Evolutionary conservation across 345 rosid genomes (phyloP).

Genomic region (Bruguiera sexangula): DNA sequence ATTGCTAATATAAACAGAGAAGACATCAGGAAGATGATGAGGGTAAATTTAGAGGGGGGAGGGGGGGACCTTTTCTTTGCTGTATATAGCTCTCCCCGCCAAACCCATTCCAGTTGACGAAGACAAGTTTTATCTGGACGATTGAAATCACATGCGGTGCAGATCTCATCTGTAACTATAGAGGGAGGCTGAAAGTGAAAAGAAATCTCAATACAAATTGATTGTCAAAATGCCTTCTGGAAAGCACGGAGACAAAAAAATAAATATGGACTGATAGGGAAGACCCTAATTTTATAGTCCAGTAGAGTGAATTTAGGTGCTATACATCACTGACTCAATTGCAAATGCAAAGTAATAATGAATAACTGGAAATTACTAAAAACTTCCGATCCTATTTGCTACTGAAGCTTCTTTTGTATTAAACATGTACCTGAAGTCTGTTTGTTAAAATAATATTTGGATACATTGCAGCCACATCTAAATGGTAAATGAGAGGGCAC

Average conservation of each 20-base stretch:
- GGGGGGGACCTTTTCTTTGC: conserved; percentile 75
- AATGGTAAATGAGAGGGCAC: conserved; percentile 94
- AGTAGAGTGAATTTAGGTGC: too few relatives aligned
- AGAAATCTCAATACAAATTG: conserved; percentile 15
- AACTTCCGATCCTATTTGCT: neutral
- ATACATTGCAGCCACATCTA: conserved; percentile 99
- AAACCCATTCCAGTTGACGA: conserved; percentile 95
- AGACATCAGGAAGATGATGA: conserved; percentile 1
- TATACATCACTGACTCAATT: neutral
- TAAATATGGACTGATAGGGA: neutral
- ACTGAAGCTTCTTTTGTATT: conserved; percentile 11
- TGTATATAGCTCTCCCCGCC: conserved; percentile 93
- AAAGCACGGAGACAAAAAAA: neutral
- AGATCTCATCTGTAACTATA: conserved; percentile 79
- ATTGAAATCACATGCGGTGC: conserved; percentile 97
- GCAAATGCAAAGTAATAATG: neutral
- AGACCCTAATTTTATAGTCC: too few relatives aligned
- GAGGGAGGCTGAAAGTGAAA: conserved; percentile 79
- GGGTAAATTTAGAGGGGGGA: conserved; percentile 2
- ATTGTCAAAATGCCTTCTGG: conserved; percentile 4
- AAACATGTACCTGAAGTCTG: conserved; percentile 76
- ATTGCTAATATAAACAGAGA: conserved; percentile 16
- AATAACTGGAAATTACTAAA: conserved; percentile 1
- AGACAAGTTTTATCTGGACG: conserved; percentile 93
- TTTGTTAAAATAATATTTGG: conserved; percentile 97